Base-by-base conservation (phyloP, 73 alveolate genomes). In the Paramecium sonneborni region DNA sequence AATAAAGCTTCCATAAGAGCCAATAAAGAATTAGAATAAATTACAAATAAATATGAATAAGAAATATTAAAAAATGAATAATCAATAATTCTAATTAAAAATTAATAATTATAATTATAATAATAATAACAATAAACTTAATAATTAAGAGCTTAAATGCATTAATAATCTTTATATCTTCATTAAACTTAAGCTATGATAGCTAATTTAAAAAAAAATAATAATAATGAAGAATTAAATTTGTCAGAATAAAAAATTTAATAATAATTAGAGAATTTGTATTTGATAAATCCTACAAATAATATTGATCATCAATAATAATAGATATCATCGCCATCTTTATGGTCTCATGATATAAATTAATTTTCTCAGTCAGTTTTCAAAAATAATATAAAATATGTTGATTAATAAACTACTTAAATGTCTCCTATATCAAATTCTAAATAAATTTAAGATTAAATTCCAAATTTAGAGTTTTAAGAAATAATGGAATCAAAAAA, bases 1-100 rank as follows among this genome's bases (percentile, higher is more conserved):
- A 62, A 26, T 12, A 62, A 62, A 32, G 84, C 84, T 1, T 62
- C 84, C 5, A 62, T 62, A 23, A 62, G 84, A 62, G 84, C 84
- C 39, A 62, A 62, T 26, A 26, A 62, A 62, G 84, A 62, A 32
- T 62, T 62, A 26, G 84, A 62, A 3, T 32, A 62, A 14, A 20
- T 62, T 23, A 62, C 46, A 30, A 62, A 62, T 62, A 62, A 62
- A 26, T 26, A 26, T 26, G 84, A 62, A 32, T 62, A 62, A 15
- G 48, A 62, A 26, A 15, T 62, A 23, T 3, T 11, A 11, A 62
- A 62, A 28, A 30, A 11, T 62, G 39, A 62, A 6, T 9, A 62
- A 62, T 30, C 20, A 32, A 4, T 32, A 12, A 12, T 32, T 2
- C 1, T 62, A 30, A 62, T 32, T 0, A 62, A 30, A 12, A 62